Base-by-base conservation (phyloP, 805 yeast genomes). In the Helenozyma baotianmanensis region DNA sequence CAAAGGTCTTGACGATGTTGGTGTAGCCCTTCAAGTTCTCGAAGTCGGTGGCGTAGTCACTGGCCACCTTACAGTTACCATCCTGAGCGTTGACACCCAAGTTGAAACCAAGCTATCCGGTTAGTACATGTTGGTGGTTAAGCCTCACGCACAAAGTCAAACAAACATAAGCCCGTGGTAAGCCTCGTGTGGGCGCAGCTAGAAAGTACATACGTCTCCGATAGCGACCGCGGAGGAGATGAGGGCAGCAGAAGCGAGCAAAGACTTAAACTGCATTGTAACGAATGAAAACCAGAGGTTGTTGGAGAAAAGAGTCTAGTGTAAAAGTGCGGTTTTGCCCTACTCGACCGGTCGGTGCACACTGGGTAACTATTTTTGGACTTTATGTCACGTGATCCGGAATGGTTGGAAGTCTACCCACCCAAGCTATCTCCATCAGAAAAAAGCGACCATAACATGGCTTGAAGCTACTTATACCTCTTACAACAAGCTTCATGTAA, bases 31-130 rank as follows among this genome's bases (percentile, higher is more conserved):
- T 63, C 47, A 90, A 63, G 23, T 67, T 58, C 15, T 68, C 67
- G 47, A 90, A 71, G 56, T 89, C 97, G 30, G 62, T 47, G 49
- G 70, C 72, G 64, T 78, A 90, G 51, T 87, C 95, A 12, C 63
- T 56, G 30, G 84, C 70, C 36, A 75, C 51, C 64, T 88, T 89
- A 72, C 96, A 88, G 53, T 73, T 66, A 48, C 88, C 92, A 29
- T 69, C 60, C 57, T 78, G 74, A 53, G 79, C 78, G 63, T 84
- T 66, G 48, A 82, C 95, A 62, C 97, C 96, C 40, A 88, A 65
- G 73, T 86, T 81, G 71, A 89, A 45, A 23, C 47, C 50, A 25
- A 45, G 46, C 50, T 45, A 19, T 14, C 4, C 14, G 11, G 47
- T 44, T 44, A 44, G 48, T 42, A 30, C 23, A 14, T 8, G 5